Evolutionary conservation across 2,329 filamentous ascomycete species (phyloP).

Genomic region (Claviceps pusilla): DNA sequence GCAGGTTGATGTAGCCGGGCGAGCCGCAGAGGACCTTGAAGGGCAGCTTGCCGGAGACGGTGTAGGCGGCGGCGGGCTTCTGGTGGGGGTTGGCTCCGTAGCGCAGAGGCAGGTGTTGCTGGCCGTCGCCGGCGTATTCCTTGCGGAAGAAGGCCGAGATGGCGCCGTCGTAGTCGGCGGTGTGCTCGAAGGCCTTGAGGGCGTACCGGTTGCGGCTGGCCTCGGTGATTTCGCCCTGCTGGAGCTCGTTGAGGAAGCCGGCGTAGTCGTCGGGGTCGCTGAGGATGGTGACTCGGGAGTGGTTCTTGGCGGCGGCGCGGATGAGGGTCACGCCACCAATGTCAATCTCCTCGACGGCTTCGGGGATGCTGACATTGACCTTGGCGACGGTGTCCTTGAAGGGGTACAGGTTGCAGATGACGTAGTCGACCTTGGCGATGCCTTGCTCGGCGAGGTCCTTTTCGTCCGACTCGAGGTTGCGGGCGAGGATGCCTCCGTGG

Average conservation of each 20-base stretch:
- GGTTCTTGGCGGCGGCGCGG: slow-evolving; percentile 94
- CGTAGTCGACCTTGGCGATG: slow-evolving; percentile 88
- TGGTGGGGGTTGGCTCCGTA: slow-evolving; percentile 98
- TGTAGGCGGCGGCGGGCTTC: slow-evolving; percentile 82
- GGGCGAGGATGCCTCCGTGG: slow-evolving; percentile 79
- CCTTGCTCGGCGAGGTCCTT: slow-evolving; percentile 92
- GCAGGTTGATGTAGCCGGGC: slow-evolving; percentile 92
- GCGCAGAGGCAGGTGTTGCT: slow-evolving; percentile 70
- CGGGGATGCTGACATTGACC: slow-evolving; percentile 88
- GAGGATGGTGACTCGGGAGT: slow-evolving; percentile 85
- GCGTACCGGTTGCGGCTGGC: slow-evolving; percentile 77
- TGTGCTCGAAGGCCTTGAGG: slow-evolving; percentile 96
- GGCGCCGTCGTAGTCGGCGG: slow-evolving; percentile 85
- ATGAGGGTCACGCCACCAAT: slow-evolving; percentile 95
- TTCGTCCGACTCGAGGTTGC: slow-evolving; percentile 87
- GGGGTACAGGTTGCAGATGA: slow-evolving; percentile 96
- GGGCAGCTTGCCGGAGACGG: slow-evolving; percentile 59
- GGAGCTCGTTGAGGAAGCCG: slow-evolving; percentile 81
- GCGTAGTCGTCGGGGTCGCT: slow-evolving; percentile 89
- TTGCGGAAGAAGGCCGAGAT: slow-evolving; percentile 97
- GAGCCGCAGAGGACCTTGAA: slow-evolving; percentile 86
- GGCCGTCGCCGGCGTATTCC: slow-evolving; percentile 76
- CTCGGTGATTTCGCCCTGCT: slow-evolving; percentile 73
- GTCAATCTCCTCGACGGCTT: slow-evolving; percentile 97
- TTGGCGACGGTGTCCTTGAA: slow-evolving; percentile 98